phyloP scores from a whole-genome alignment of 2,329 filamentous ascomycete genomes.

The Trichoderma semiorbis region DNA sequence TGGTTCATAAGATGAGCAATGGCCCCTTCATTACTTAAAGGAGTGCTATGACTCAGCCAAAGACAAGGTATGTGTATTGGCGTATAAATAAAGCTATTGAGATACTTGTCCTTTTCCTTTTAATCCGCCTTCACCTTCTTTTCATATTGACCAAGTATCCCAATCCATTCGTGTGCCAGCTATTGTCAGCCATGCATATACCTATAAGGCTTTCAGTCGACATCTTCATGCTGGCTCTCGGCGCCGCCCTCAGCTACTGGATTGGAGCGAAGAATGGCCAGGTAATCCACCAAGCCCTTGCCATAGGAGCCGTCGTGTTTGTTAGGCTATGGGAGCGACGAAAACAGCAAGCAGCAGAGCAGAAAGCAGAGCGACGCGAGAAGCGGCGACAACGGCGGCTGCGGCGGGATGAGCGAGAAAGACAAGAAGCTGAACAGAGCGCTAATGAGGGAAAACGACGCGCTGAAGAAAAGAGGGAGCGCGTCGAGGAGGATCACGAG shows the following conservation, averaged over 20 bases:
- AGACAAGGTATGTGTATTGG: not conserved
- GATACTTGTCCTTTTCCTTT: not conserved
- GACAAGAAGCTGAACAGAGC: accelerated
- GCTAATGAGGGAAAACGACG: not conserved
- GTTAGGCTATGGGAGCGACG: not conserved
- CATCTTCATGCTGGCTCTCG: not conserved
- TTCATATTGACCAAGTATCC: not conserved
- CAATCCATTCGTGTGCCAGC: not conserved
- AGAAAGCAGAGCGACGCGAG: not conserved
- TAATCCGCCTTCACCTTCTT: not conserved
- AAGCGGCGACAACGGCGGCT: not conserved
- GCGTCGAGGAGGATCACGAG: not conserved
- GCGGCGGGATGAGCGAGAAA: not conserved
- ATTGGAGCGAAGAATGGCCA: not conserved
- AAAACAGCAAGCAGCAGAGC: not conserved
- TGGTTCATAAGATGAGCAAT: not conserved
- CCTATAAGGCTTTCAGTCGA: not conserved
- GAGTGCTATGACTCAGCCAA: not conserved
- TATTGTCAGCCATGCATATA: not conserved
- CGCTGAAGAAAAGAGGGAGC: not conserved
- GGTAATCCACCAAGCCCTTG: not conserved
- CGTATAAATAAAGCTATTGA: not conserved
- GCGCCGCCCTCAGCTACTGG: not conserved
- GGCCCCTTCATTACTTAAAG: not conserved
- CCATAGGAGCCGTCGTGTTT: not conserved